These are phyloP conservation scores for Nicotiana otophora DNA, from an alignment of 257 asterid species.

Conservation along the genomic window DNA sequence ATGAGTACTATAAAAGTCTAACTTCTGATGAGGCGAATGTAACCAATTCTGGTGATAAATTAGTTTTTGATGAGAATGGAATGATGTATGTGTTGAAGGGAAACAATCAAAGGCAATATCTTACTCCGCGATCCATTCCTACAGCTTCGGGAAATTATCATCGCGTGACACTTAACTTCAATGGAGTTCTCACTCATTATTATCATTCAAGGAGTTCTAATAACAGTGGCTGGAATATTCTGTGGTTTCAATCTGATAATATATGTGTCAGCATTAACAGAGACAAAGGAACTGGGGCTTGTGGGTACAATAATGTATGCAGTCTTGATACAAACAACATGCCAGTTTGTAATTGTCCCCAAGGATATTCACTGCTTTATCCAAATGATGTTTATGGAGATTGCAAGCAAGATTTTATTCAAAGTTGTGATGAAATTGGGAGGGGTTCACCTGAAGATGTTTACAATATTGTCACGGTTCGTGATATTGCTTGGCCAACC, in stretches of 20 bases:
- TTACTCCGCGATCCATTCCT: conserved; percentile 15
- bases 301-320: conserved; percentile 41
- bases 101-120: not conserved
- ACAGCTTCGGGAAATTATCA: conserved; percentile 21
- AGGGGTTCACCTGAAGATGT: conserved; percentile 7
- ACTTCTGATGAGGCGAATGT: conserved; percentile 16
- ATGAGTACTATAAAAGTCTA: conserved; percentile 30
- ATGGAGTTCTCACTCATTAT: conserved; percentile 41
- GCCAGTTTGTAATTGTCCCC: conserved; percentile 32
- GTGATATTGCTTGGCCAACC: conserved; percentile 19
- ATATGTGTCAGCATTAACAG: conserved; percentile 13
- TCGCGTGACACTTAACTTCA: conserved; percentile 35
- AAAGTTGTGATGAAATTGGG: conserved; percentile 15
- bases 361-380: conserved; percentile 23
- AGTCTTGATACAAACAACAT: conserved; percentile 12
- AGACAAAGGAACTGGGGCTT: conserved; percentile 24
- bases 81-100: conserved; percentile 13
- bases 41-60: conserved; percentile 21
- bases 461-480: conserved; percentile 5
- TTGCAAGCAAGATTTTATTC: conserved; percentile 23
- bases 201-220: conserved; percentile 33
- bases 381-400: conserved; percentile 20
- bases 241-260: conserved; percentile 23
- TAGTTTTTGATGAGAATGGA: conserved; percentile 30
- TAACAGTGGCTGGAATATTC: conserved; percentile 28